Evolutionary conservation across 2,329 filamentous ascomycete genomes (phyloP).

Genomic region (Diaporthe sp.): DNA sequence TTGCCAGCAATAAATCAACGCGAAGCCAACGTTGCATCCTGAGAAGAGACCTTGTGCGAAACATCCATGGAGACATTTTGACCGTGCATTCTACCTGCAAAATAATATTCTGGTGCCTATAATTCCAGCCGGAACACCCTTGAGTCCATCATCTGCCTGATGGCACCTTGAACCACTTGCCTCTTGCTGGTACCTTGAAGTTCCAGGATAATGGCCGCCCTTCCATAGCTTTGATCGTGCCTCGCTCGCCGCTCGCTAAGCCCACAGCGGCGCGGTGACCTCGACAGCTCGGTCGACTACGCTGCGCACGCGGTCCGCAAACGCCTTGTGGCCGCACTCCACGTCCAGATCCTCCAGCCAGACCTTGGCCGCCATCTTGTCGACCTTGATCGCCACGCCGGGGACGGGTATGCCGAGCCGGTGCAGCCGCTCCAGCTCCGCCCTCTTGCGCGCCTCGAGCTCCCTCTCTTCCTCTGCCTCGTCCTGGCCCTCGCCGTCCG

Average conservation of each 20-base stretch:
- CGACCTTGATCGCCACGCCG: conserved; percentile 87
- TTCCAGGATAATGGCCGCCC: background rate
- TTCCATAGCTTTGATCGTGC: background rate
- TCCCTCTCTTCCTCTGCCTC: conserved; percentile 57
- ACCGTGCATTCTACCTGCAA: conserved; percentile 5
- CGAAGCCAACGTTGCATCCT: background rate
- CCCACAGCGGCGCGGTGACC: conserved; percentile 83
- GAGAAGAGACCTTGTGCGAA: background rate
- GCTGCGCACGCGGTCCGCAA: conserved; percentile 87
- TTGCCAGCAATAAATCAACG: conserved; percentile 2
- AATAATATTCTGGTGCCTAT: conserved; percentile 7
- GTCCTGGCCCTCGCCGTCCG: conserved; percentile 48
- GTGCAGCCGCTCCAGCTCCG: conserved; percentile 84
- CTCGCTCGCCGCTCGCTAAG: conserved; percentile 47
- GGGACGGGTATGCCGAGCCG: conserved; percentile 91
- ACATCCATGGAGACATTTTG: background rate
- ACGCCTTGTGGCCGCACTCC: conserved; percentile 83
- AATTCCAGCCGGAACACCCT: background rate
- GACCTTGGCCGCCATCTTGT: conserved; percentile 88
- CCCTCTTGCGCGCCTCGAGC: conserved; percentile 68
- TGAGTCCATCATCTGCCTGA: no score
- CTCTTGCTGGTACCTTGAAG: background rate
- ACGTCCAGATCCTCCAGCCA: conserved; percentile 95
- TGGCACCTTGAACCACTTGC: background rate
- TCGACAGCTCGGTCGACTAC: conserved; percentile 93